phyloP scores from a whole-genome alignment of 257 asterid species.

The Nicotiana attenuata region DNA sequence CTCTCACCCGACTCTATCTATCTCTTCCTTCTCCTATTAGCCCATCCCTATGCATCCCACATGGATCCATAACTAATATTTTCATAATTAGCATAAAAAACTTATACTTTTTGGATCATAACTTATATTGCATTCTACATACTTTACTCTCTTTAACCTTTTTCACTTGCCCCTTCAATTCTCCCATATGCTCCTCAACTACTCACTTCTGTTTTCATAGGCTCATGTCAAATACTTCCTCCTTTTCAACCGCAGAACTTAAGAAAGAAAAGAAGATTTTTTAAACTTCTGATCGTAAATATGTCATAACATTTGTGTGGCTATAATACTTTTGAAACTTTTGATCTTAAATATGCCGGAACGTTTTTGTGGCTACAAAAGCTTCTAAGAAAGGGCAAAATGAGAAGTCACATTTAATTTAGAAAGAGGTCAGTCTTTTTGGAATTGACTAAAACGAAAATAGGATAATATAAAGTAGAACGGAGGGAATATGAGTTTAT shows the following conservation, averaged over 20 bases:
- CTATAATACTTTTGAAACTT: too few relatives aligned
- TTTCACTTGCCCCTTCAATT: neutral
- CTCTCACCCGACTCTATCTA: neutral
- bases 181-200: neutral
- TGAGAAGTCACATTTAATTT: too few relatives aligned
- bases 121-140: neutral
- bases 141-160: neutral
- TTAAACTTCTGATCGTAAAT: too few relatives aligned
- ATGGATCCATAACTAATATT: neutral
- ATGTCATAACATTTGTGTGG: too few relatives aligned
- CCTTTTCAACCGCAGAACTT: too few relatives aligned
- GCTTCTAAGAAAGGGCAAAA: too few relatives aligned
- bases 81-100: neutral
- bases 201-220: neutral
- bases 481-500: neutral
- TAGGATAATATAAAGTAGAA: too few relatives aligned
- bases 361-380: too few relatives aligned
- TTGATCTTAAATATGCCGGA: too few relatives aligned
- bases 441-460: too few relatives aligned
- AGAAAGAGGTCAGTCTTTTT: too few relatives aligned
- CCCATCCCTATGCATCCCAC: neutral
- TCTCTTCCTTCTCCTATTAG: neutral
- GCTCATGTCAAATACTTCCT: neutral
- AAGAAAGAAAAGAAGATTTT: too few relatives aligned
- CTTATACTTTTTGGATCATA: neutral